Evolutionary conservation across 2,329 filamentous ascomycete species (phyloP), one percentile per base, ranked within the genome.

Genomic region (Graphiopsis chlorocephala): DNA sequence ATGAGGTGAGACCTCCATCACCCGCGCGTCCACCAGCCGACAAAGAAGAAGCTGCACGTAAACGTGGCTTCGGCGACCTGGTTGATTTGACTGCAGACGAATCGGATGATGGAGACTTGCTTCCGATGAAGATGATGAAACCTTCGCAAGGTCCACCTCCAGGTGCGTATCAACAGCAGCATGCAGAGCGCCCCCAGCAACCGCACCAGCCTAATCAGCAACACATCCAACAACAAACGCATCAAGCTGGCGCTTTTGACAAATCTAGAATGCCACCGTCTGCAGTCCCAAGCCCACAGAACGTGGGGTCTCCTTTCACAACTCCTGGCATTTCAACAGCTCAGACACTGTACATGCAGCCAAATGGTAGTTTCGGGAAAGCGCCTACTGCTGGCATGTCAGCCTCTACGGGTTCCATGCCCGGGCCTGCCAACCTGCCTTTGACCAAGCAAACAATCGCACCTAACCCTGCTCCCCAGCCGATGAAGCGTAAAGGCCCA

Each of bases 1-100:
- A 68, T 31, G 68, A 72, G 50, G 60, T 69, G 23, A 66, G 68
- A 47, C 72, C 70, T 1, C 50, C 65, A 58, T 69, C 71, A 52
- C 69, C 71, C 20, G 70, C 66, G 0, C 68, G 69, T 10, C 72
- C 71, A 4, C 79, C 80, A 31, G 76, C 76, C 5, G 79, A 83
- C 67, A 86, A 86, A 68, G 83, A 82, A 70, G 82, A 84, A 69
- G 80, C 80, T 61, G 84, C 85, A n/a, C 77, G 82, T 28, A 87
- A 86, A 70, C 79, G 83, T 25, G 81, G 78, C 8, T 82, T 86
- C 67, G 79, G 76, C 28, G 84, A 86, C 29, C 74, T 87, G 48
- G 77, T 86, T 6, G 84, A 86, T 70, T 71, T 86, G 61, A 82
- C 83, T 4, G 71, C 74, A 33, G 68, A 68, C 7, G 67, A 73